Conservation (phyloP, 257 asterid genomes). For the Gentiana straminea region DNA sequence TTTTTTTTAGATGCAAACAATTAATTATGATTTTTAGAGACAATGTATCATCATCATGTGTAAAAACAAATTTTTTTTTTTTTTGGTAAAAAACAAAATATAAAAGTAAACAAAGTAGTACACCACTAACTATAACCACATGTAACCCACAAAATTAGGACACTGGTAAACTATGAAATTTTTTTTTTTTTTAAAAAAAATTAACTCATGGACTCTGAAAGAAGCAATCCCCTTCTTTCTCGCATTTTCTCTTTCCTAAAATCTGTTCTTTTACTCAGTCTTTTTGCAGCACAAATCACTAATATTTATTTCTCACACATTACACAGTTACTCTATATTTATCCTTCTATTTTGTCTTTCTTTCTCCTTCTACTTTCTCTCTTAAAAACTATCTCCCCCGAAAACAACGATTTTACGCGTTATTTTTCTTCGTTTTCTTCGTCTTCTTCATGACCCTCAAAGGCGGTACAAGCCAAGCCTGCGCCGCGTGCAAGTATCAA, state of each 20-base stretch:
- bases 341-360: background rate
- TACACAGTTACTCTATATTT: background rate
- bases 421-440: background rate
- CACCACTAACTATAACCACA: conserved; percentile 19
- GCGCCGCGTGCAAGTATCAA: conserved; percentile 89
- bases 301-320: conserved; percentile 10
- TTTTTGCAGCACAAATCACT: conserved; percentile 18
- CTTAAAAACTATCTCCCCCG: background rate
- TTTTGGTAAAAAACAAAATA: too few relatives aligned
- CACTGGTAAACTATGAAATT: conserved; percentile 11
- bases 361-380: background rate
- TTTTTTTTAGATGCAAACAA: too few relatives aligned
- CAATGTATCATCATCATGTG: too few relatives aligned
- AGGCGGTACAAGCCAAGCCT: conserved; percentile 91
- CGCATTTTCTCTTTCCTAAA: conserved; percentile 20
- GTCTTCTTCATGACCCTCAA: conserved; percentile 50
- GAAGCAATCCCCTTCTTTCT: conserved; percentile 29
- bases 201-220: conserved; percentile 14
- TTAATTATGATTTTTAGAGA: too few relatives aligned
- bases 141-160: conserved; percentile 21
- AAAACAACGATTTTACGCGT: background rate
- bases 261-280: conserved; percentile 39
- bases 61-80: too few relatives aligned
- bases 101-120: background rate
- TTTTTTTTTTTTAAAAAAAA: conserved; percentile 14